Evolutionary conservation across 2,329 filamentous ascomycete species (phyloP).

Genomic region (Botryotinia narcissicola): DNA sequence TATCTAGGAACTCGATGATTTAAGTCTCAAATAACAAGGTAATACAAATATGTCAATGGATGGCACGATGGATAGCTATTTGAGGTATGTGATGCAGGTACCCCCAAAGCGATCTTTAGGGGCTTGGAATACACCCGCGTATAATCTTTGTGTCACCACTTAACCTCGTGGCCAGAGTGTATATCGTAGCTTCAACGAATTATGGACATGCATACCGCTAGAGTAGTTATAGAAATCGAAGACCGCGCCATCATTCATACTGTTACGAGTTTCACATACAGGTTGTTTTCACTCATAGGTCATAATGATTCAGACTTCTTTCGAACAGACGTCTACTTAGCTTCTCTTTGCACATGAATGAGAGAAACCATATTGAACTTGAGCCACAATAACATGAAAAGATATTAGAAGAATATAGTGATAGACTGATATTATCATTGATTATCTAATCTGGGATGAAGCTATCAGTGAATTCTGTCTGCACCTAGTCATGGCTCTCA

Average conservation of each 20-base stretch:
- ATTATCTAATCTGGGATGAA: background rate
- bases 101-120: background rate
- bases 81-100: background rate
- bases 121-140: background rate
- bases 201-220: no score
- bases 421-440: no score
- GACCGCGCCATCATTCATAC: background rate
- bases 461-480: background rate
- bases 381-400: background rate
- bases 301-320: background rate
- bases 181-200: no score
- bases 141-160: background rate
- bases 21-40: background rate
- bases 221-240: background rate
- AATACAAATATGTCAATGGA: background rate
- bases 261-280: background rate
- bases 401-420: background rate
- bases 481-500: background rate
- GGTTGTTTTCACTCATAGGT: background rate
- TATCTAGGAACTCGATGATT: background rate
- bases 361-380: background rate
- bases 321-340: background rate
- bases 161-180: no score
- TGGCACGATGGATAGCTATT: background rate
- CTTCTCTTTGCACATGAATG: background rate